Evolutionary conservation across 108 stramenopile genomes (phyloP), one percentile per base, ranked within the genome.

Genomic region (Skeletonema marinoi): DNA sequence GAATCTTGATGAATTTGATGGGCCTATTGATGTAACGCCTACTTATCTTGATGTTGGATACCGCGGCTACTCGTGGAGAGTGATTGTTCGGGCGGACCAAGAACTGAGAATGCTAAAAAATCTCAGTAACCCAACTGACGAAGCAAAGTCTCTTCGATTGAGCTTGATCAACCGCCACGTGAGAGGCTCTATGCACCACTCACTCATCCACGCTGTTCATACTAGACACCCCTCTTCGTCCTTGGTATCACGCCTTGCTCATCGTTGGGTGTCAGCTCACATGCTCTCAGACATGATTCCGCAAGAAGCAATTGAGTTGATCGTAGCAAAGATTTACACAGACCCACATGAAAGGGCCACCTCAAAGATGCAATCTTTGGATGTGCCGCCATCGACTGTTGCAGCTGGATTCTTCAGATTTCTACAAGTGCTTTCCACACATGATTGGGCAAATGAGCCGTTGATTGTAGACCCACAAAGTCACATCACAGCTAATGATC

Each of bases 391-490:
- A 17, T 73, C 75, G 4, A 88, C 91, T 60, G 86, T 80, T 13
- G 56, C 70, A 16, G 48, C 91, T 33, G 95, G 95, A 36, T 93
- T 96, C 61, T 56, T 96, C 10, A 69, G 83, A 60, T 89, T 89
- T 30, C 70, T 96, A 12, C 74, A 71, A n/a, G 65, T 96, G 36
- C 73, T 96, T 2, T 78, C 78, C 11, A 70, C 68, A n/a, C 90
- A 92, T 83, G 90, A 96, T 60, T 96, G 95, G 95, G 86, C 75
- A 19, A 82, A 87, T 70, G 78, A 89, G 36, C 92, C 94, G 7
- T 68, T 95, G 41, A 88, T 96, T 70, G 85, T 96, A n/a, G 89
- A 96, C 79, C 95, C 95, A n/a, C 89, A 92, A 59, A 74, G 77
- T 42, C 88, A 90, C 58, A 88, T 96, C 41, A 61, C 78, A 29